phyloP scores from a whole-genome alignment of 306 rosid genomes.

The Arachis stenosperma region DNA sequence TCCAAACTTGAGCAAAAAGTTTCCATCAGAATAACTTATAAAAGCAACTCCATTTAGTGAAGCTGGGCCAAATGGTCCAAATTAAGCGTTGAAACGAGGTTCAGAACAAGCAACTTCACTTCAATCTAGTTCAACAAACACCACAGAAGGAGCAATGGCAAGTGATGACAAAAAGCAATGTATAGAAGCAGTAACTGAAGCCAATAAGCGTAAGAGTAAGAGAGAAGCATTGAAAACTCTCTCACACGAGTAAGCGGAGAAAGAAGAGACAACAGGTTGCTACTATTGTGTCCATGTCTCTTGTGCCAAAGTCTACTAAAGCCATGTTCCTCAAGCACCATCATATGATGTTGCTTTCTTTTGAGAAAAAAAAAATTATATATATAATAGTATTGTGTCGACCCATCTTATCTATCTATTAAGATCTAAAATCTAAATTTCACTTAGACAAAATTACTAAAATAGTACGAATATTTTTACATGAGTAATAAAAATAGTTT shows the following conservation, averaged over 20 bases:
- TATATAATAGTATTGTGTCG: too few species aligned
- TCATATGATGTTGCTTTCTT: slow-evolving; percentile 28
- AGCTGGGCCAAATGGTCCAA: slow-evolving; percentile 30
- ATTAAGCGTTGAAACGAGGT: background rate
- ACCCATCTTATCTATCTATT: too few species aligned
- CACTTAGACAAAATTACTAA: too few species aligned
- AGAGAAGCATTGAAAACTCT: slow-evolving; percentile 35
- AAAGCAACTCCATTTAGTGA: slow-evolving; percentile 41
- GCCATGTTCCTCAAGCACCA: slow-evolving; percentile 45
- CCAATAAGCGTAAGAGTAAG: slow-evolving; percentile 2
- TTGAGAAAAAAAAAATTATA: too few species aligned
- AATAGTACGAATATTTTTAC: too few species aligned
- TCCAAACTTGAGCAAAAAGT: slow-evolving; percentile 58
- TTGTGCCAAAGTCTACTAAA: slow-evolving; percentile 36
- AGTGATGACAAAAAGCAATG: slow-evolving; percentile 42
- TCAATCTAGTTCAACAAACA: slow-evolving; percentile 21
- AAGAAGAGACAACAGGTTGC: slow-evolving; percentile 45
- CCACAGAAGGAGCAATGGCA: slow-evolving; percentile 28
- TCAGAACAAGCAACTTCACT: slow-evolving; percentile 26
- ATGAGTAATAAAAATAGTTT: too few species aligned
- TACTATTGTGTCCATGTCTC: background rate
- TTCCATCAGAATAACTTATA: slow-evolving; percentile 41
- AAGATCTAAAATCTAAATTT: too few species aligned
- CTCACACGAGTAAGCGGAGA: slow-evolving; percentile 29
- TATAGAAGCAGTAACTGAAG: slow-evolving; percentile 31